Conservation (phyloP, 2,329 filamentous ascomycete genomes). For the Acrodontium crateriforme region DNA sequence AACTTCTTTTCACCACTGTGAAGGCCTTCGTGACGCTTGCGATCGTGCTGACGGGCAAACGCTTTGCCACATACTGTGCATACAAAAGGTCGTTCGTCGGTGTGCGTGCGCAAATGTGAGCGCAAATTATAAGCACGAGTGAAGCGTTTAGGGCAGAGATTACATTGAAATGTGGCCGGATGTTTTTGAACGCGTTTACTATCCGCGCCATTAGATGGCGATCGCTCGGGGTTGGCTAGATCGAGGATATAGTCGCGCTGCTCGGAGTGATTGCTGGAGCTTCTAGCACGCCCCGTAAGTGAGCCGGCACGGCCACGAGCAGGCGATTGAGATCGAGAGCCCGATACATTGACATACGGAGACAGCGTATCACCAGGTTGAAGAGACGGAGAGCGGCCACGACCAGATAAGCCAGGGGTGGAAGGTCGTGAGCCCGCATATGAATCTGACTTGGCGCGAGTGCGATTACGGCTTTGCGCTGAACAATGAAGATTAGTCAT, state of each 20-base stretch:
- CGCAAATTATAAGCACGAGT: constrained; percentile 93
- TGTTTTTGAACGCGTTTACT: constrained; percentile 90
- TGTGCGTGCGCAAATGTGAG: constrained; percentile 90
- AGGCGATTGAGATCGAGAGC: constrained; percentile 35
- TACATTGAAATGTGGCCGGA: constrained; percentile 92
- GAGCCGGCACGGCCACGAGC: constrained; percentile 23
- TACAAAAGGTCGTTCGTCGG: constrained; percentile 91
- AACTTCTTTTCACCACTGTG: constrained; percentile 99
- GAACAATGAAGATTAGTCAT: constrained; percentile 31
- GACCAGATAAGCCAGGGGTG: constrained; percentile 23
- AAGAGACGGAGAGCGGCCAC: constrained; percentile 23
- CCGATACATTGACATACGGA: constrained; percentile 27
- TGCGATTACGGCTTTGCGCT: constrained; percentile 38
- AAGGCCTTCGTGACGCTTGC: constrained; percentile 89
- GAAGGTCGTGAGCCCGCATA: constrained; percentile 36
- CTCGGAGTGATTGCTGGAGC: constrained; percentile 32
- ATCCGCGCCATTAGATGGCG: constrained; percentile 46
- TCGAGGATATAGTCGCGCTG: constrained; percentile 73
- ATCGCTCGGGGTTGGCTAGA: constrained; percentile 75
- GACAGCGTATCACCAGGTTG: constrained; percentile 25
- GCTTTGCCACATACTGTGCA: constrained; percentile 95
- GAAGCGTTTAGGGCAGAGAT: constrained; percentile 84
- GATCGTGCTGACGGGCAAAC: constrained; percentile 92
- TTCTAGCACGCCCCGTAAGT: constrained; percentile 29
- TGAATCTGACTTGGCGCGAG: constrained; percentile 47